Percentiles rank a stretch among this genome's conserved stretches.
These are phyloP conservation scores for Coelastrella sp. DNA, from an alignment of 139 green algal species.

Conservation along the genomic window DNA sequence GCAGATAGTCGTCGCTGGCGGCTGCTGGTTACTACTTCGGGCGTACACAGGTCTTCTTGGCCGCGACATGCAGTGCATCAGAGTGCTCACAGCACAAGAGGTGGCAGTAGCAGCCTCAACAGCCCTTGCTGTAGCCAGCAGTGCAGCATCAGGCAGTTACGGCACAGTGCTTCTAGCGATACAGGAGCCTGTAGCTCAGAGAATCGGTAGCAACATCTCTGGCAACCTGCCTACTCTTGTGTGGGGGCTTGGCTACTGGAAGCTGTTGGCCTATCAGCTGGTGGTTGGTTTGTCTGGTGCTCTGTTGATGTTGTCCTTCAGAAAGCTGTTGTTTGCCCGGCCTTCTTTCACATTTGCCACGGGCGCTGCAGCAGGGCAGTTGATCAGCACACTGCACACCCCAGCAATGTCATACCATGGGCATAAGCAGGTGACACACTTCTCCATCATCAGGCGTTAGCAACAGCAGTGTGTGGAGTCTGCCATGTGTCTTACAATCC, in stretches of 20 bases:
- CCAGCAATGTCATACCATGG: conserved; percentile 44
- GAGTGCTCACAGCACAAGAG: conserved; percentile 21
- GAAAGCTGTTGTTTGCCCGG: conserved; percentile 22
- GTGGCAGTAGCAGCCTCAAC: conserved; percentile 38
- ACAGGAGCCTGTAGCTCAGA: background rate
- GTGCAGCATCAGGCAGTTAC: conserved; percentile 23
- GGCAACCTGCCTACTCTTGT: conserved; percentile 19
- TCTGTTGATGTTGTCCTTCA: conserved; percentile 41
- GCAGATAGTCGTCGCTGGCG: conserved; percentile 26
- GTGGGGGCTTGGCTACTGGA: conserved; percentile 11
- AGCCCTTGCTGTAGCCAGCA: conserved; percentile 30
- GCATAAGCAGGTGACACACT: conserved; percentile 36
- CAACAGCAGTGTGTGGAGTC: too few species aligned
- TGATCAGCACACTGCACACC: conserved; percentile 48
- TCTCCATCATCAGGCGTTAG: too few species aligned
- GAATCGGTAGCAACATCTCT: background rate
- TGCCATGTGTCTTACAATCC: too few species aligned
- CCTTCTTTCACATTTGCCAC: conserved; percentile 40
- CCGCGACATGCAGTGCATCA: conserved; percentile 44
- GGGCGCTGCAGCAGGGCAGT: conserved; percentile 26
- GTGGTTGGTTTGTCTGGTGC: conserved; percentile 32
- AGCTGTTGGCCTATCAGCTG: conserved; percentile 27
- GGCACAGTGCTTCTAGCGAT: conserved; percentile 36
- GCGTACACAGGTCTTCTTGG: conserved; percentile 21
- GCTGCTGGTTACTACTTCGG: conserved; percentile 40